A percentile compares a stretch with the other conserved stretches of the same genome.
These are phyloP conservation scores for Calophaca sinica DNA, from an alignment of 306 rosid genomes.

Conservation along the genomic window DNA sequence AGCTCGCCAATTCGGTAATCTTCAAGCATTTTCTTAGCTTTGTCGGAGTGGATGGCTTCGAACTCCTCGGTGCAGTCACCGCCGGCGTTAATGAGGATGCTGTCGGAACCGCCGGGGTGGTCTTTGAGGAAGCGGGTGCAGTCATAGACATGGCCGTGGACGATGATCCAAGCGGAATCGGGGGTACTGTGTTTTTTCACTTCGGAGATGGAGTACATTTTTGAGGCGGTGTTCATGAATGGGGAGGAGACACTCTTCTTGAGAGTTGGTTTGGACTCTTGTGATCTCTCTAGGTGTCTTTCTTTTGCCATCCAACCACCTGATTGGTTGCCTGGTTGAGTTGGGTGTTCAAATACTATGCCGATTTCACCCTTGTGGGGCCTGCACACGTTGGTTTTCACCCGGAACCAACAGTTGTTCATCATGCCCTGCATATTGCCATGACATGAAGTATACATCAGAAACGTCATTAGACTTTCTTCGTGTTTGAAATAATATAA, in stretches of 20 bases:
- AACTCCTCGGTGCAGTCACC: slow-evolving; percentile 93
- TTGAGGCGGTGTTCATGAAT: slow-evolving; percentile 72
- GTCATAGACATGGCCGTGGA: slow-evolving; percentile 84
- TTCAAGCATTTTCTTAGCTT: slow-evolving; percentile 80
- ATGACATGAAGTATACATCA: neutral
- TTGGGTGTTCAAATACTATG: slow-evolving; percentile 85
- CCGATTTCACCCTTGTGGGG: slow-evolving; percentile 82
- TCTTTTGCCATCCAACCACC: slow-evolving; percentile 98
- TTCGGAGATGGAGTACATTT: slow-evolving; percentile 66
- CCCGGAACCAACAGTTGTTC: slow-evolving; percentile 95
- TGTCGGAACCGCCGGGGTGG: slow-evolving; percentile 92
- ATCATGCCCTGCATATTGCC: slow-evolving; percentile 75
- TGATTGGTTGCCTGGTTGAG: slow-evolving; percentile 79
- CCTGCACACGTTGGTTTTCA: slow-evolving; percentile 77
- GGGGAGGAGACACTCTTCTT: slow-evolving; percentile 82
- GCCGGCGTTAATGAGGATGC: slow-evolving; percentile 90
- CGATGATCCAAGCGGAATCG: slow-evolving; percentile 79
- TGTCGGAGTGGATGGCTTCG: slow-evolving; percentile 91
- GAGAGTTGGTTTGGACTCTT: slow-evolving; percentile 54
- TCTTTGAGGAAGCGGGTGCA: slow-evolving; percentile 80
- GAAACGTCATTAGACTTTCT: neutral
- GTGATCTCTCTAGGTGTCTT: slow-evolving; percentile 54
- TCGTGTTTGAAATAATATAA: too few species aligned
- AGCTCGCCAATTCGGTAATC: slow-evolving; percentile 76
- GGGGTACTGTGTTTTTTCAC: slow-evolving; percentile 62